phyloP scores from a whole-genome alignment of 768 basidiomycete genomes.

The Suillus alpinus region DNA sequence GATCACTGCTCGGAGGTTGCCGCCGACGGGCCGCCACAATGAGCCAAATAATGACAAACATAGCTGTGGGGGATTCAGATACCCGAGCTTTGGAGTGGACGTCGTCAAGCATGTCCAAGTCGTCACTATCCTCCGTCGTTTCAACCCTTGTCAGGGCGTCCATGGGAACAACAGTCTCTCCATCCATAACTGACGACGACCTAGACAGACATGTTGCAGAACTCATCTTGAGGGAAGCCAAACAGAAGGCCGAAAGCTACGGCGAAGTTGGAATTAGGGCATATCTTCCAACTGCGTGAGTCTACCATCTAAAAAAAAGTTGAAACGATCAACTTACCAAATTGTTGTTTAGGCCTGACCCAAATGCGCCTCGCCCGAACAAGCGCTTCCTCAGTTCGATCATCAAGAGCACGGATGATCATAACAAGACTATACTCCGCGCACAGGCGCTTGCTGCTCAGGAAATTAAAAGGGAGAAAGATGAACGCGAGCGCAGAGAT shows the following conservation, averaged over 20 bases:
- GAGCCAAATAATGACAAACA: slow-evolving; percentile 22
- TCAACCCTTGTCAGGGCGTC: slow-evolving; percentile 76
- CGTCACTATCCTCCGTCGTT: slow-evolving; percentile 81
- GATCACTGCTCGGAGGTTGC: neutral
- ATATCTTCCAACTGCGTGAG: slow-evolving; percentile 58
- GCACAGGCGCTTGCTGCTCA: slow-evolving; percentile 72
- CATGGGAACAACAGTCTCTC: slow-evolving; percentile 63
- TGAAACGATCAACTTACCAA: neutral
- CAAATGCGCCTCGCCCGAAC: slow-evolving; percentile 74
- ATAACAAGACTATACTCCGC: slow-evolving; percentile 81
- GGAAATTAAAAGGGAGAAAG: slow-evolving; percentile 64
- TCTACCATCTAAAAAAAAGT: slow-evolving; percentile 18
- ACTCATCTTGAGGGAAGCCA: slow-evolving; percentile 89
- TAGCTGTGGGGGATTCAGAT: neutral
- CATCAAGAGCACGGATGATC: slow-evolving; percentile 92
- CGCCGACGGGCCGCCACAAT: slow-evolving; percentile 3
- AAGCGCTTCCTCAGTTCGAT: slow-evolving; percentile 83
- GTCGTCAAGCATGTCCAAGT: slow-evolving; percentile 34
- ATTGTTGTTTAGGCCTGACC: slow-evolving; percentile 49
- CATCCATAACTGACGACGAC: slow-evolving; percentile 71
- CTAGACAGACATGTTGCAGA: slow-evolving; percentile 91
- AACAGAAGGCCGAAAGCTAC: slow-evolving; percentile 84
- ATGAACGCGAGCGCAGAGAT: slow-evolving; percentile 64
- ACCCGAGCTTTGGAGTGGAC: neutral
- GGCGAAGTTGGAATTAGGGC: slow-evolving; percentile 74